These are phyloP conservation scores for Ascoidea asiatica DNA, from an alignment of 805 yeast genomes.

Conservation along the genomic window DNA sequence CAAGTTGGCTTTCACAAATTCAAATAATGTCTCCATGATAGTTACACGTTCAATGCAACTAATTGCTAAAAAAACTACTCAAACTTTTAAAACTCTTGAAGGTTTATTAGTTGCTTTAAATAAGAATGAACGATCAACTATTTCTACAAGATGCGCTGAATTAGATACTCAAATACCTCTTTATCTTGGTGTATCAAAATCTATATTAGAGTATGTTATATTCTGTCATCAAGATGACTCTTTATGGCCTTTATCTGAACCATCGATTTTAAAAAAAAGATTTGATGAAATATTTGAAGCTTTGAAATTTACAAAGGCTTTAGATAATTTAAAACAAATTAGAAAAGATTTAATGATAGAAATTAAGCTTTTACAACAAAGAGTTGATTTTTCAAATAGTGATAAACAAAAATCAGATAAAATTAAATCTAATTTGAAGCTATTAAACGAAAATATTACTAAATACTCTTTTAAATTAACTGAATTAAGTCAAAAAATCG, in stretches of 20 bases:
- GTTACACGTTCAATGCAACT: slow-evolving; percentile 78
- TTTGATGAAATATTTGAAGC: slow-evolving; percentile 97
- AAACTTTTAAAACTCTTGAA: slow-evolving; percentile 83
- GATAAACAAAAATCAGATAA: slow-evolving; percentile 65
- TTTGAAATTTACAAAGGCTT: slow-evolving; percentile 78
- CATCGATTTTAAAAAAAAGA: slow-evolving; percentile 74
- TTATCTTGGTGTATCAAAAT: slow-evolving; percentile 75
- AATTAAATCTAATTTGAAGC: slow-evolving; percentile 32
- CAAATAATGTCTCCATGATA: slow-evolving; percentile 67
- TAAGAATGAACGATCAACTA: slow-evolving; percentile 46
- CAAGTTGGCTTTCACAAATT: slow-evolving; percentile 68
- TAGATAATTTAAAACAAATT: slow-evolving; percentile 63
- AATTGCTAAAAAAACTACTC: slow-evolving; percentile 40
- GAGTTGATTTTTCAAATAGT: slow-evolving; percentile 59
- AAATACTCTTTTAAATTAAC: slow-evolving; percentile 34
- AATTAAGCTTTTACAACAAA: slow-evolving; percentile 61
- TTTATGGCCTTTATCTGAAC: slow-evolving; percentile 92
- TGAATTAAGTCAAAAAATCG: slow-evolving; percentile 34
- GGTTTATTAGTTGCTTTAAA: slow-evolving; percentile 64
- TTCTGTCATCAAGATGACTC: slow-evolving; percentile 98
- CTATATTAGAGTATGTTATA: slow-evolving; percentile 81
- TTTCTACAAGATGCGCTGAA: slow-evolving; percentile 74
- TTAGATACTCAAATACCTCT: slow-evolving; percentile 72
- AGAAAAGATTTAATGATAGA: slow-evolving; percentile 70
- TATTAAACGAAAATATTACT: slow-evolving; percentile 29